Evolutionary conservation across 164 flowering plant genomes (phyloP).

Genomic region (Piper longum): DNA sequence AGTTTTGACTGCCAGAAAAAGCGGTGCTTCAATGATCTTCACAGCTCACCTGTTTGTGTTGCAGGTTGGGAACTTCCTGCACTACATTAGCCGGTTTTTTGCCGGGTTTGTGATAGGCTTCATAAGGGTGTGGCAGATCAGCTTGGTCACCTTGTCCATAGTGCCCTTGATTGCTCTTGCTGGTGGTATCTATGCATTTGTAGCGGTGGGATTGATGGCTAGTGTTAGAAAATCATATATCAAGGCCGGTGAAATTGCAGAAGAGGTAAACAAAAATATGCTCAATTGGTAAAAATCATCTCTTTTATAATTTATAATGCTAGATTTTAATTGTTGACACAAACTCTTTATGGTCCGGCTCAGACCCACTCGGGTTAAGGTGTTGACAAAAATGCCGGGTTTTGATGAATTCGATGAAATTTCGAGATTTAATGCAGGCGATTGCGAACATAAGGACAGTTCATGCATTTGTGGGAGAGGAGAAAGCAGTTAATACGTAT

Average conservation of each 20-base stretch:
- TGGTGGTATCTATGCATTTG: constrained; percentile 79
- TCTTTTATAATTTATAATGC: too few species aligned
- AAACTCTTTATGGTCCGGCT: neutral
- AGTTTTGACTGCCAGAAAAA: neutral
- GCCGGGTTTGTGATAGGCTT: constrained; percentile 81
- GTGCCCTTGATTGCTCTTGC: constrained; percentile 90
- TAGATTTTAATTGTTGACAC: neutral
- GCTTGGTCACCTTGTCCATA: constrained; percentile 81
- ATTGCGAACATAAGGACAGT: constrained; percentile 89
- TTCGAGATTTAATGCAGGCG: constrained; percentile 29
- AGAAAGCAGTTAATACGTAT: constrained; percentile 59
- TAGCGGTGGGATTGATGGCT: constrained; percentile 77
- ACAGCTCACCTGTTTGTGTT: neutral
- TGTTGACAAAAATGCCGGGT: too few species aligned
- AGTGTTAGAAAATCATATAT: constrained; percentile 73
- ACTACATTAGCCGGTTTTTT: constrained; percentile 79
- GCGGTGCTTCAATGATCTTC: neutral
- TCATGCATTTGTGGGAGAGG: constrained; percentile 95
- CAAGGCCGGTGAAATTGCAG: constrained; percentile 89
- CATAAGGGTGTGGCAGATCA: constrained; percentile 82
- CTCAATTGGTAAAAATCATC: neutral
- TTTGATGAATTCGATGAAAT: neutral
- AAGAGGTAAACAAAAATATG: constrained; percentile 39
- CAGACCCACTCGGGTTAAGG: too few species aligned
- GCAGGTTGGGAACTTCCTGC: constrained; percentile 91